phyloP scores from a whole-genome alignment of 1,284 basidiomycete genomes.

The Pterulicium gracile region DNA sequence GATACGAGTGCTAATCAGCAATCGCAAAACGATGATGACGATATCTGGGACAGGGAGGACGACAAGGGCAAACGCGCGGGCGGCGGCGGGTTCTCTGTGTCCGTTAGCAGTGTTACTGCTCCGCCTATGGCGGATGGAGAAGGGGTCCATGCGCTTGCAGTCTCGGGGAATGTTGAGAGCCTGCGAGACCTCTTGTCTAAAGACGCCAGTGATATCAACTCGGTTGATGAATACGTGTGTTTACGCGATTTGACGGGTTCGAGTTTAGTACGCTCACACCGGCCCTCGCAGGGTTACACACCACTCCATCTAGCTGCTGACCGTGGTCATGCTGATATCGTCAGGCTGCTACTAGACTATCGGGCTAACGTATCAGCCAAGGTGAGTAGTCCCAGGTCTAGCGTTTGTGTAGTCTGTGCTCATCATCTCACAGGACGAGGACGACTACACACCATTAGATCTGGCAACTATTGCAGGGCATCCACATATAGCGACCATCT shows the following conservation, averaged over 20 bases:
- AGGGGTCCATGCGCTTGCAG: slow-evolving; percentile 54
- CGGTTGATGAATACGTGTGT: slow-evolving; percentile 57
- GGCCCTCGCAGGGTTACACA: slow-evolving; percentile 60
- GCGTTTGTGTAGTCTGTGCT: background rate
- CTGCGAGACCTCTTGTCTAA: slow-evolving; percentile 35
- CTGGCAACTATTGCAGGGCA: slow-evolving; percentile 61
- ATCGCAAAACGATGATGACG: slow-evolving; percentile 16
- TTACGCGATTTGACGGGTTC: background rate
- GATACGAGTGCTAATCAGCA: slow-evolving; percentile 9
- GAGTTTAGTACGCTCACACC: slow-evolving; percentile 5
- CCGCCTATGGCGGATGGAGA: slow-evolving; percentile 26
- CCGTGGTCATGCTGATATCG: slow-evolving; percentile 53
- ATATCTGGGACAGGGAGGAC: slow-evolving; percentile 28
- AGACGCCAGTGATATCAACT: slow-evolving; percentile 25
- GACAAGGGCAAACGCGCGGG: slow-evolving; percentile 17
- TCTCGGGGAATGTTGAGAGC: slow-evolving; percentile 40
- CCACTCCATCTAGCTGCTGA: slow-evolving; percentile 80
- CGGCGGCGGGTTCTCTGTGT: slow-evolving; percentile 42
- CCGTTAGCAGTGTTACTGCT: slow-evolving; percentile 50
- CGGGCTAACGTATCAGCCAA: slow-evolving; percentile 59
- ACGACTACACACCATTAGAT: slow-evolving; percentile 55
- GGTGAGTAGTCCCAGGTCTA: slow-evolving; percentile 24
- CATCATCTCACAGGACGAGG: slow-evolving; percentile 45
- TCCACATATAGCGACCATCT: slow-evolving; percentile 41
- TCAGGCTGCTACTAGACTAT: slow-evolving; percentile 46